These are phyloP conservation scores for Pelargonium nanum DNA, from an alignment of 345 rosid species.

Conservation along the genomic window DNA sequence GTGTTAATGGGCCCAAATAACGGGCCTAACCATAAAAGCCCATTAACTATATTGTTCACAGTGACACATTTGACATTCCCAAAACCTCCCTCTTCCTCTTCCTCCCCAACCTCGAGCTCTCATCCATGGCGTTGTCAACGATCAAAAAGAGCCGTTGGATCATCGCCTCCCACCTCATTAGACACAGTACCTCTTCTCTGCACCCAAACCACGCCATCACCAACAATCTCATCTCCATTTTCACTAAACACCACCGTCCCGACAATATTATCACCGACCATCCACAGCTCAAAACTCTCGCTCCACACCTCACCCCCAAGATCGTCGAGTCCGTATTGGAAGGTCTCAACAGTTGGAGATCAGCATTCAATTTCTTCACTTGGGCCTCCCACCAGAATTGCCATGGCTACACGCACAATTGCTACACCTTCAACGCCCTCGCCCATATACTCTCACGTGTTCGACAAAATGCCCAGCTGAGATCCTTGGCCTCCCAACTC, in stretches of 20 bases:
- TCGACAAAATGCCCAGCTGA: constrained; percentile 79
- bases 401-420: constrained; percentile 45
- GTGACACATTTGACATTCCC: constrained; percentile 53
- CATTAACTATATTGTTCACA: not conserved
- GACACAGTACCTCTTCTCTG: constrained; percentile 8
- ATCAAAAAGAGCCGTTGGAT: not conserved
- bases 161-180: no score
- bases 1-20: not conserved
- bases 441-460: constrained; percentile 78
- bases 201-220: constrained; percentile 26
- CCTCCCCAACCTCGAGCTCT: not conserved
- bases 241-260: constrained; percentile 41
- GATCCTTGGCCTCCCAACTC: constrained; percentile 32
- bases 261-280: constrained; percentile 18
- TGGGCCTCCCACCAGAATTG: constrained; percentile 50
- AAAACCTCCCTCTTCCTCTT: not conserved
- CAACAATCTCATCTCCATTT: constrained; percentile 31
- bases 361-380: constrained; percentile 44
- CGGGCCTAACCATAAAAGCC: not conserved
- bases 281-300: constrained; percentile 40
- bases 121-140: not conserved
- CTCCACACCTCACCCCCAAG: constrained; percentile 43
- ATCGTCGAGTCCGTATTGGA: constrained; percentile 56
- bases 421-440: constrained; percentile 77
- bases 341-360: constrained; percentile 45